Conservation (phyloP, 2,329 filamentous ascomycete species). For the Lachnum nothofagi region DNA sequence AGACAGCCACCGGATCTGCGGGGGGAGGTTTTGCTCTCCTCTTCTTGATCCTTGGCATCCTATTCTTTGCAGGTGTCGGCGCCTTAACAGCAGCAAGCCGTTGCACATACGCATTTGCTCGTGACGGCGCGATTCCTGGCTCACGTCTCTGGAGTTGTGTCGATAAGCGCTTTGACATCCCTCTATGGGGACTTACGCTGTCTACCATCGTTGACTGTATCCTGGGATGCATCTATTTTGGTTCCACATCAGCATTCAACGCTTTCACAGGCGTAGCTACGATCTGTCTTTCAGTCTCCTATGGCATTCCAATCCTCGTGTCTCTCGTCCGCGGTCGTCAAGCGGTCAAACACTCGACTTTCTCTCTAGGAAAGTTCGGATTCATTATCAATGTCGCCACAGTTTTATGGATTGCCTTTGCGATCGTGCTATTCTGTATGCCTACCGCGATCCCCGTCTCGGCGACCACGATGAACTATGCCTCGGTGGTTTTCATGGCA, state of each 20-base stretch:
- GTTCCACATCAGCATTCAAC: conserved; percentile 70
- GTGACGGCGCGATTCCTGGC: conserved; percentile 69
- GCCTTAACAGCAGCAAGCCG: conserved; percentile 69
- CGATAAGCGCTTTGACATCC: conserved; percentile 61
- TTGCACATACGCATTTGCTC: conserved; percentile 71
- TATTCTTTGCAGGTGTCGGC: conserved; percentile 71
- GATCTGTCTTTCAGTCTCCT: conserved; percentile 70
- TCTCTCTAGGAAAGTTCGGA: conserved; percentile 65
- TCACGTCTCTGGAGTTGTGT: conserved; percentile 62
- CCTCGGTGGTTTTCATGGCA: conserved; percentile 59
- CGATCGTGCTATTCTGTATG: conserved; percentile 73
- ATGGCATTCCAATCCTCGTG: conserved; percentile 70
- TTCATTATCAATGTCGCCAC: conserved; percentile 62
- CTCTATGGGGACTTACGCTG: conserved; percentile 63
- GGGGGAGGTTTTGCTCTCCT: conserved; percentile 70
- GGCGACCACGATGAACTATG: conserved; percentile 59
- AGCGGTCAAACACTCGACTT: conserved; percentile 60
- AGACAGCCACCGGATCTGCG: conserved; percentile 54
- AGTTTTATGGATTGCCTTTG: conserved; percentile 65
- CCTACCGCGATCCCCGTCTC: conserved; percentile 56
- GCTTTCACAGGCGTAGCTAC: conserved; percentile 76
- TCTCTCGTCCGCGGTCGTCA: conserved; percentile 62
- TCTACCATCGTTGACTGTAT: conserved; percentile 65
- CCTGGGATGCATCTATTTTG: conserved; percentile 74
- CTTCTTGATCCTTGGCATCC: conserved; percentile 70